Evolutionary conservation across 2,329 filamentous ascomycete species (phyloP).

Genomic region (Coleophoma cylindrospora): DNA sequence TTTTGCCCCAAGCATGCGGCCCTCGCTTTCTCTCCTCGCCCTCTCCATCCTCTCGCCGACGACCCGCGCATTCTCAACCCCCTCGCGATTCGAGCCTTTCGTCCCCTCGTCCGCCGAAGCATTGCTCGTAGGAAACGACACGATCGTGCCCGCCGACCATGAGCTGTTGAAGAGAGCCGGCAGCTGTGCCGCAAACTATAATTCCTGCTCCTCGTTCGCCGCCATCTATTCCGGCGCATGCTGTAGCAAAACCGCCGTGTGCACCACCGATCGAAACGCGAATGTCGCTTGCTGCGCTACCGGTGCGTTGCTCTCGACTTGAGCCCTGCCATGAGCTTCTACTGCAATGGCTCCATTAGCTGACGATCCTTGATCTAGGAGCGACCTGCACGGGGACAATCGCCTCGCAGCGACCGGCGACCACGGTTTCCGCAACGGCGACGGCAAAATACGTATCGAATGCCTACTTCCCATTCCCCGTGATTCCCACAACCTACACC

Average conservation of each 20-base stretch:
- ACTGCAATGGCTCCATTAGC: background rate
- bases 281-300: slow-evolving; percentile 28
- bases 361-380: background rate
- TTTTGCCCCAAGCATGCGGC: slow-evolving; percentile 12
- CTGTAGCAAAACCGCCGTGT: slow-evolving; percentile 21
- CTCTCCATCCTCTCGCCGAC: slow-evolving; percentile 4
- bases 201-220: slow-evolving; percentile 23
- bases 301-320: slow-evolving; percentile 1
- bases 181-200: slow-evolving; percentile 24
- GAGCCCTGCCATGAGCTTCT: background rate
- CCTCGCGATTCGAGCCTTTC: slow-evolving; percentile 19
- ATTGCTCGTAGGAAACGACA: slow-evolving; percentile 13
- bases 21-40: slow-evolving; percentile 9
- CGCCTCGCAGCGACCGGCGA: slow-evolving; percentile 3
- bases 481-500: slow-evolving; percentile 45
- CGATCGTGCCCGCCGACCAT: no score
- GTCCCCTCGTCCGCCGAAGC: slow-evolving; percentile 12
- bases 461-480: slow-evolving; percentile 55
- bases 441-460: slow-evolving; percentile 47
- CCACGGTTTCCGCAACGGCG: slow-evolving; percentile 12
- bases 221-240: slow-evolving; percentile 23
- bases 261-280: slow-evolving; percentile 21
- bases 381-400: slow-evolving; percentile 26
- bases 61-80: slow-evolving; percentile 17
- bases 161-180: slow-evolving; percentile 23